Evolutionary conservation across 139 green algal species (phyloP).

Genomic region (Closterium sp.): DNA sequence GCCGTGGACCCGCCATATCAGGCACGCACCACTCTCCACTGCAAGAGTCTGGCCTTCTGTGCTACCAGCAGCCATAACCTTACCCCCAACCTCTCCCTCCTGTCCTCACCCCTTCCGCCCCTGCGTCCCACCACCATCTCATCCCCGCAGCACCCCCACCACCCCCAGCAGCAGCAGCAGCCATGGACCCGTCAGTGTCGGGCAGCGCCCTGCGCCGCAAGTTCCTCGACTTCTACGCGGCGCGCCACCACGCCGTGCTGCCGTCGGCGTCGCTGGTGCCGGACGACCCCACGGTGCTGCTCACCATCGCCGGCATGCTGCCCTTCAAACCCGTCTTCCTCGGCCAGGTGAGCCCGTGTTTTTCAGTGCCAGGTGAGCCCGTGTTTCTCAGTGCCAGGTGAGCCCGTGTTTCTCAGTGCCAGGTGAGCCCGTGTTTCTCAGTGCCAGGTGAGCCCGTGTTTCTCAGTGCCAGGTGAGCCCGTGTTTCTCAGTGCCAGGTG

Average conservation of each 20-base stretch:
- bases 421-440: too few relatives aligned
- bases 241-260: conserved; percentile 69
- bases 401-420: too few relatives aligned
- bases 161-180: background rate
- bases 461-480: too few relatives aligned
- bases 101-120: background rate
- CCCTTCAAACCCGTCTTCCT: conserved; percentile 97
- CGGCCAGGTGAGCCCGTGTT: conserved; percentile 62
- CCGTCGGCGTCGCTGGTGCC: conserved; percentile 82
- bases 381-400: background rate
- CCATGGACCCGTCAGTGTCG: background rate
- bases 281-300: conserved; percentile 86
- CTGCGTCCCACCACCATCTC: background rate
- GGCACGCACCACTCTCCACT: too few relatives aligned
- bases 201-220: conserved; percentile 65
- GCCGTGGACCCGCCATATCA: too few relatives aligned
- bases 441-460: too few relatives aligned
- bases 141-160: background rate
- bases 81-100: too few relatives aligned
- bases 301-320: conserved; percentile 83
- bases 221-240: conserved; percentile 87
- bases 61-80: too few relatives aligned
- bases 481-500: too few relatives aligned
- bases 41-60: too few relatives aligned
- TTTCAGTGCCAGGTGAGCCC: too few relatives aligned